Evolutionary conservation across 1,284 basidiomycete genomes (phyloP).

Genomic region (Pseudozyma thailandica): DNA sequence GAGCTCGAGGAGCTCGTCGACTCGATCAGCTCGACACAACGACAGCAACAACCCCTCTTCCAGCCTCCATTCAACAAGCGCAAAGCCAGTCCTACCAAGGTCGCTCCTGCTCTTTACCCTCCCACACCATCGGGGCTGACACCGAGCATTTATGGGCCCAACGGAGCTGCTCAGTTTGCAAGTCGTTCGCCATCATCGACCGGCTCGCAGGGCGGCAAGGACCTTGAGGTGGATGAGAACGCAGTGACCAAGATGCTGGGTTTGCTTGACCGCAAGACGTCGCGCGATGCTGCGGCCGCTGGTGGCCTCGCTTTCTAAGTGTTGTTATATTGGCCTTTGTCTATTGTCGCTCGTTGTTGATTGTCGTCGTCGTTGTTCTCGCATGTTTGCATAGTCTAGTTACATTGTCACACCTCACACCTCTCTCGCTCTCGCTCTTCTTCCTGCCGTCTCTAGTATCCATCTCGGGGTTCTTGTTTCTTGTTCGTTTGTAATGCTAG

Average conservation of each 20-base stretch:
- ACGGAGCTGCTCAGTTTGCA: conserved; percentile 11
- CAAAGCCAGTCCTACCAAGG: conserved; percentile 20
- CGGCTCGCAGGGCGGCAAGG: conserved; percentile 13
- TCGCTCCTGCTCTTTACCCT: conserved; percentile 20
- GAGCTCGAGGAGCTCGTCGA: conserved; percentile 62
- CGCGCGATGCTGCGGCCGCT: conserved; percentile 17
- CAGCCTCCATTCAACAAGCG: conserved; percentile 34
- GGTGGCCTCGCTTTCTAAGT: conserved; percentile 25
- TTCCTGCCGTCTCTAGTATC: conserved; percentile 7
- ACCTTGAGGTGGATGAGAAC: conserved; percentile 52
- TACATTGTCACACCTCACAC: conserved; percentile 5
- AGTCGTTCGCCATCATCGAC: conserved; percentile 15
- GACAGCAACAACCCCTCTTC: conserved; percentile 18
- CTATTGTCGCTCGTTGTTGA: conserved; percentile 1
- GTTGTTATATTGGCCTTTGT: background rate
- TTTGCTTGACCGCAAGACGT: conserved; percentile 50
- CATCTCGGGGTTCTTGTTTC: conserved; percentile 1
- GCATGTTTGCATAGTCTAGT: conserved; percentile 12
- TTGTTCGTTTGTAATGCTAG: conserved; percentile 1
- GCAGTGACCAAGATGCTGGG: conserved; percentile 52
- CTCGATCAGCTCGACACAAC: conserved; percentile 40
- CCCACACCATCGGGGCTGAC: conserved; percentile 25
- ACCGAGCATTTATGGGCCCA: conserved; percentile 39
- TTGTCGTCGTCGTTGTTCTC: background rate
- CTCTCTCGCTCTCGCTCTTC: conserved; percentile 11